Evolutionary conservation across 2,329 filamentous ascomycete species (phyloP).

Genomic region (Madurella mycetomatis): DNA sequence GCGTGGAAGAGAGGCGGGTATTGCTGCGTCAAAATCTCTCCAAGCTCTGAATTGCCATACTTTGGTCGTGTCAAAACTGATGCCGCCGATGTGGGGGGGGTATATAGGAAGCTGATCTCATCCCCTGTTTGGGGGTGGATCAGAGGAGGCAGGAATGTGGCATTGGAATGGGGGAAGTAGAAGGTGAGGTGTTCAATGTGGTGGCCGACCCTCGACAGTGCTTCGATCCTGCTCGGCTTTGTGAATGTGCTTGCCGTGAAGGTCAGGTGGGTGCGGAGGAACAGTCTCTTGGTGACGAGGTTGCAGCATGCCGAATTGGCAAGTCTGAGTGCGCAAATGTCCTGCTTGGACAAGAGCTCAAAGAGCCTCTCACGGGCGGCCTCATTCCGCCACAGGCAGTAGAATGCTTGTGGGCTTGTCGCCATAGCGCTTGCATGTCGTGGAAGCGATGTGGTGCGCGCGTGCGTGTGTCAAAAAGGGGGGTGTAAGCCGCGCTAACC

Average conservation of each 20-base stretch:
- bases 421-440: conserved; percentile 50
- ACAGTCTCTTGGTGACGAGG: conserved; percentile 64
- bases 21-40: conserved; percentile 76
- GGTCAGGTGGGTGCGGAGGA: conserved; percentile 63
- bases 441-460: conserved; percentile 1
- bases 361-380: conserved; percentile 48
- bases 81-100: conserved; percentile 64
- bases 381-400: conserved; percentile 52
- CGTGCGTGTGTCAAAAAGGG: neutral
- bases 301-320: conserved; percentile 67
- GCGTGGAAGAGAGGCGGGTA: conserved; percentile 88
- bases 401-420: conserved; percentile 46
- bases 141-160: conserved; percentile 80
- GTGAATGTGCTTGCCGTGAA: conserved; percentile 74
- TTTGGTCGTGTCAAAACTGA: conserved; percentile 63
- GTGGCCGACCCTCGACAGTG: conserved; percentile 71
- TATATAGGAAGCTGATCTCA: conserved; percentile 78
- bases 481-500: neutral
- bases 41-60: conserved; percentile 75
- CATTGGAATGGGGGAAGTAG: conserved; percentile 67
- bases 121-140: conserved; percentile 71
- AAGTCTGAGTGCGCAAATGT: conserved; percentile 58
- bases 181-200: conserved; percentile 77
- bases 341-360: conserved; percentile 44
- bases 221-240: conserved; percentile 65